Conservation (phyloP, 1,284 basidiomycete genomes). For the Cryptococcus neoformans region DNA sequence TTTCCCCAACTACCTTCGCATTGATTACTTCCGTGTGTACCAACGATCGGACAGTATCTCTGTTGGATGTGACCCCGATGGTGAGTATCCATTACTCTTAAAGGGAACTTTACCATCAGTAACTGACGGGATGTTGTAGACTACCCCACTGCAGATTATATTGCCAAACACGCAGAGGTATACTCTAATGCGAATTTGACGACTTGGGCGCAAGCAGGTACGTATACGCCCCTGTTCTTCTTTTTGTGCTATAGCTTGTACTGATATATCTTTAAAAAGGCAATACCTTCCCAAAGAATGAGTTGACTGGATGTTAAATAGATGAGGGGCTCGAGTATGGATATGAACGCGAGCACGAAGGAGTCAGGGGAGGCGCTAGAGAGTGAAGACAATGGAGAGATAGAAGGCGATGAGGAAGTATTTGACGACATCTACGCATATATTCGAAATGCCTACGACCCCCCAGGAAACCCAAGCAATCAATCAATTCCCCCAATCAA, state of each 20-base stretch:
- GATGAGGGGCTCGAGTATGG: too few relatives aligned
- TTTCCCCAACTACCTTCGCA: constrained; percentile 68
- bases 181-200: constrained; percentile 49
- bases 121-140: constrained; percentile 16
- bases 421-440: too few relatives aligned
- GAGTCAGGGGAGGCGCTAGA: too few relatives aligned
- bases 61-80: constrained; percentile 74
- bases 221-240: constrained; percentile 1
- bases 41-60: constrained; percentile 62
- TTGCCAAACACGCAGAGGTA: constrained; percentile 30
- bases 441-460: too few relatives aligned
- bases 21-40: constrained; percentile 84
- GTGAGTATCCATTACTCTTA: constrained; percentile 54
- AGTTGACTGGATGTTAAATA: too few relatives aligned
- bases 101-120: neutral
- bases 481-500: constrained; percentile 25
- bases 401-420: too few relatives aligned
- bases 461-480: too few relatives aligned
- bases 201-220: constrained; percentile 41
- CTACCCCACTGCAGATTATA: constrained; percentile 47
- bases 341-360: too few relatives aligned
- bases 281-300: constrained; percentile 46
- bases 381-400: too few relatives aligned
- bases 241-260: too few relatives aligned
- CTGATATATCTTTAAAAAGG: constrained; percentile 10